Evolutionary conservation across 139 green algal genomes (phyloP), one percentile per base, ranked within the genome.

Genomic region (Chlorella ohadii): DNA sequence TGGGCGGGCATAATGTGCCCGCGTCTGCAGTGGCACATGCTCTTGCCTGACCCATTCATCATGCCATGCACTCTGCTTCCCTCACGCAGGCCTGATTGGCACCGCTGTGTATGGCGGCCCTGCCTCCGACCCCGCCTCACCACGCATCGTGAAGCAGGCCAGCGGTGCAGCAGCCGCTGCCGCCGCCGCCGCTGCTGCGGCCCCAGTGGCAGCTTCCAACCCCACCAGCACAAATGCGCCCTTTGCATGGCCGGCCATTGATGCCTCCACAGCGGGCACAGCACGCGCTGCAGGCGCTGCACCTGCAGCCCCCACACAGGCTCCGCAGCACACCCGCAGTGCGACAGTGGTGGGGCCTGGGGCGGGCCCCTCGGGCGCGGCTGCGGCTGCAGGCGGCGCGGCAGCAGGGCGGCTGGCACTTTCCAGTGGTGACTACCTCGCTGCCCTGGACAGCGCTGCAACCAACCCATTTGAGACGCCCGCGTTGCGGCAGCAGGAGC

Each of bases 391-490:
- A 9, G 72, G n/a, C 12, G 72, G 44, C 9, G 4, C 11, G 15
- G 71, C 33, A 34, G 28, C 55, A 3, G 36, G 9, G 27, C 39
- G 51, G 51, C 51, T 13, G 15, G 51, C 51, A 13, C 51, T 13
- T 22, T 59, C 51, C 56, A 51, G 61, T 55, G 11, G 36, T 25
- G 80, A 85, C 56, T 85, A 85, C 36, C 39, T 72, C 27, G 80
- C 80, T 63, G 80, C 80, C 34, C 66, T 85, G 68, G 41, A 67
- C 51, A 73, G 80, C 80, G 63, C 68, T 1, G 65, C 44, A 22
- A 76, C 63, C 64, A 83, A 83, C 78, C 78, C 78, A 19, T 83
- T 83, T 76, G 78, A 75, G 36, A 82, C 76, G 31, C 59, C 76
- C 27, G 76, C 76, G 34, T 59, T 82, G 56, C 76, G 75, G 75